These are phyloP conservation scores for Helichrysum umbraculigerum DNA, from an alignment of 129 eudicot species.

Conservation along the genomic window DNA sequence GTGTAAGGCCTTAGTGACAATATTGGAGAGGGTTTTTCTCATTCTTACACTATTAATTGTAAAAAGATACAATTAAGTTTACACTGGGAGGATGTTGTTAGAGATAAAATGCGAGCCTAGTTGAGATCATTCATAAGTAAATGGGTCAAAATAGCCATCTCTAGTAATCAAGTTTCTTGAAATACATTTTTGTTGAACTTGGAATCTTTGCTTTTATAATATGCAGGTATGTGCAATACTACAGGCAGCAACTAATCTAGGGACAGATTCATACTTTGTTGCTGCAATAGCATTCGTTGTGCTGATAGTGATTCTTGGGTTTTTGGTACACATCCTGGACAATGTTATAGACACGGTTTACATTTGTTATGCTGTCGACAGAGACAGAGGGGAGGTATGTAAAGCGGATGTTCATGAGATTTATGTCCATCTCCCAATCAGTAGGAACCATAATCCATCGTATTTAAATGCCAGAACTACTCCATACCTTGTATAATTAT, in stretches of 20 bases:
- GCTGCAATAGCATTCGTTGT: slow-evolving; percentile 61
- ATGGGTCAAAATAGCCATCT: slow-evolving; percentile 13
- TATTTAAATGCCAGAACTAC: slow-evolving; percentile 59
- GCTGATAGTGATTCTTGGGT: slow-evolving; percentile 60
- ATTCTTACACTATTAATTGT: too few species aligned
- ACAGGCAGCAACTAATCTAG: slow-evolving; percentile 50
- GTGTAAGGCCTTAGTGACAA: too few species aligned
- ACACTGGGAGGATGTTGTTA: too few species aligned
- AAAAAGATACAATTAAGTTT: too few species aligned
- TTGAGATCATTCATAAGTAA: neutral
- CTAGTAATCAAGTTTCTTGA: neutral
- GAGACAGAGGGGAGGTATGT: slow-evolving; percentile 83
- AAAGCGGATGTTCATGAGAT: slow-evolving; percentile 89
- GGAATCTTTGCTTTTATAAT: neutral
- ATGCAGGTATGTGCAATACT: slow-evolving; percentile 81
- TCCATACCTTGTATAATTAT: slow-evolving; percentile 47
- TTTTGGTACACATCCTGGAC: slow-evolving; percentile 61
- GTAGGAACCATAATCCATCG: slow-evolving; percentile 57
- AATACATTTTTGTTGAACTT: neutral
- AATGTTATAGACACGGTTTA: slow-evolving; percentile 86
- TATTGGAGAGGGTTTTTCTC: too few species aligned
- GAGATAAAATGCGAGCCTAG: neutral
- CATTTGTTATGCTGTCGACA: slow-evolving; percentile 86
- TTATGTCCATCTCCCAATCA: slow-evolving; percentile 82
- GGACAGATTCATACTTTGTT: slow-evolving; percentile 64